These are phyloP conservation scores for Flaveria linearis DNA, from an alignment of 129 eudicot species.

Conservation along the genomic window DNA sequence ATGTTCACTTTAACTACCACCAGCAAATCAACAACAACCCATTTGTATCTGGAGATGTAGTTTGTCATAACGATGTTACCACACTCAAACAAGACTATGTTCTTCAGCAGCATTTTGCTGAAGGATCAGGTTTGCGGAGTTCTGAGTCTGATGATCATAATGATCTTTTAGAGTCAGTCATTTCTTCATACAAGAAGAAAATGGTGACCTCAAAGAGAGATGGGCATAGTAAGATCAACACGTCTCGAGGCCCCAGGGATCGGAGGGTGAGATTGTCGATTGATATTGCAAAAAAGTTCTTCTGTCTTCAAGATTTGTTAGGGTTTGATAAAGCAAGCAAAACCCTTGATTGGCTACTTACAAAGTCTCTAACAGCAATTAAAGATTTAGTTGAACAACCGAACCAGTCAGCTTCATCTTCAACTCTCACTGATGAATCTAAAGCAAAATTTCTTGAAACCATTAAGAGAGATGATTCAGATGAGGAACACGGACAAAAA, in stretches of 20 bases:
- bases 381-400: conserved; percentile 45
- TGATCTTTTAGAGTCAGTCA: conserved; percentile 31
- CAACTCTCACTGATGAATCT: conserved; percentile 17
- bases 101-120: conserved; percentile 16
- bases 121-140: no score
- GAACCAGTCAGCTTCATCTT: conserved; percentile 19
- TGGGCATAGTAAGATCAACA: conserved; percentile 59
- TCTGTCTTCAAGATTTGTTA: conserved; percentile 71
- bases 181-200: conserved; percentile 19
- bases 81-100: neutral
- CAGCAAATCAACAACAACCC: conserved; percentile 11
- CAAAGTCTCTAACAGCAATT: conserved; percentile 53
- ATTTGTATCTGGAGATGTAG: neutral
- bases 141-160: neutral
- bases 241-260: conserved; percentile 68
- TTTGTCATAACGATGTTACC: neutral
- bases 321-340: conserved; percentile 80
- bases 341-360: conserved; percentile 81
- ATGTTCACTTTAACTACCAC: conserved; percentile 19
- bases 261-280: conserved; percentile 83
- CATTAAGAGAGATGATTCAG: conserved; percentile 13
- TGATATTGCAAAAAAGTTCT: conserved; percentile 64
- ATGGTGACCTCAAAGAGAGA: conserved; percentile 35
- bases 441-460: conserved; percentile 27
- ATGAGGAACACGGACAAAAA: neutral